These are phyloP conservation scores for Clitocybe nebularis DNA, from an alignment of 1,284 basidiomycete genomes.

Conservation along the genomic window DNA sequence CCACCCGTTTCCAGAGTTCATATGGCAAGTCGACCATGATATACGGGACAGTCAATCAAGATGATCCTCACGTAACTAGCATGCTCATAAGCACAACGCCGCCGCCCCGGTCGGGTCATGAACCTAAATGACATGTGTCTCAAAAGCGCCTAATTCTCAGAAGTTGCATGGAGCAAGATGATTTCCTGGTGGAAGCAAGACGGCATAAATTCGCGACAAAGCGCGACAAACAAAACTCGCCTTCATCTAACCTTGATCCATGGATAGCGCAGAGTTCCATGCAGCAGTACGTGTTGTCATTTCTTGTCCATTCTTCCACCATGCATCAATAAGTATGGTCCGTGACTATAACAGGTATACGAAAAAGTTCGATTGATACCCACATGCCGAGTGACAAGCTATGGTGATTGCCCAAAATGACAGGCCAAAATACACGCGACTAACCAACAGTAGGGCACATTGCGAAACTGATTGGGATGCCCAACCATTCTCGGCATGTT, in stretches of 20 bases:
- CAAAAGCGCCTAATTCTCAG: not conserved
- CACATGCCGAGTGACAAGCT: conserved; percentile 59
- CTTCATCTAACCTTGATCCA: conserved; percentile 10
- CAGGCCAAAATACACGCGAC: not conserved
- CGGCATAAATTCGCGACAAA: not conserved
- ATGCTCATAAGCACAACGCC: not conserved
- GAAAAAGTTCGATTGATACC: conserved; percentile 65
- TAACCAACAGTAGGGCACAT: conserved; percentile 58
- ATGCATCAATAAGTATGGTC: not conserved
- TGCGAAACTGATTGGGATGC: conserved; percentile 81
- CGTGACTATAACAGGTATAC: conserved; percentile 50
- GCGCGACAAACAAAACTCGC: not conserved
- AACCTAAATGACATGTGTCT: too few species aligned
- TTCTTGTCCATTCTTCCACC: not conserved
- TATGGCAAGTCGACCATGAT: conserved; percentile 10
- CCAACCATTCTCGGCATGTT: conserved; percentile 77
- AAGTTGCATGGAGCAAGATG: not conserved
- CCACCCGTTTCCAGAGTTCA: conserved; percentile 10
- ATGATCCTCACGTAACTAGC: too few species aligned
- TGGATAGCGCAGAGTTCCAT: conserved; percentile 67
- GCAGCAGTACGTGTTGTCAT: conserved; percentile 41
- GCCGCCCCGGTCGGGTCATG: too few species aligned
- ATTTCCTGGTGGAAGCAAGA: not conserved
- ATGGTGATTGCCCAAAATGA: conserved; percentile 39
- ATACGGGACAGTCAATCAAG: too few species aligned